phyloP scores from a whole-genome alignment of 2,329 filamentous ascomycete genomes.

The Botrytis porri region DNA sequence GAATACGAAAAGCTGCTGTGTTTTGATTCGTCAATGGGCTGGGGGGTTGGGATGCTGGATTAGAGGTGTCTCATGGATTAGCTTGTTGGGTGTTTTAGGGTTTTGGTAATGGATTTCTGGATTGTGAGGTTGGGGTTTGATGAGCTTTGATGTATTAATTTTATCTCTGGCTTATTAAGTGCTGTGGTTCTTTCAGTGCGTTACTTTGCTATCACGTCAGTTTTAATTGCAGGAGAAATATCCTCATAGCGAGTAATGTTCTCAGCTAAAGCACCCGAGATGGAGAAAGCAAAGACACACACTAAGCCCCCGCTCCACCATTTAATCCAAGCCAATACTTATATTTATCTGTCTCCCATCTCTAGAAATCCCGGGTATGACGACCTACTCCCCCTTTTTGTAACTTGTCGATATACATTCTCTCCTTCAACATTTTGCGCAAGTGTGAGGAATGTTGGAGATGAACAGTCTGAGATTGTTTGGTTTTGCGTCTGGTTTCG shows the following conservation, averaged over 20 bases:
- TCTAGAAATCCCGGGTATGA: neutral
- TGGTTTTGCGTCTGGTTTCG: neutral
- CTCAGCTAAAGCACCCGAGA: neutral
- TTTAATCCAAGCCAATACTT: neutral
- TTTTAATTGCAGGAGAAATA: neutral
- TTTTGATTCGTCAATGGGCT: slow-evolving; percentile 4
- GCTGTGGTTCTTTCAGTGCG: neutral
- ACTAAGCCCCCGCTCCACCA: neutral
- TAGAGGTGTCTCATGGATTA: neutral
- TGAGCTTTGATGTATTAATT: neutral
- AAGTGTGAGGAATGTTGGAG: neutral
- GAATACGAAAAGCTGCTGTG: neutral
- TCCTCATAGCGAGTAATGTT: neutral
- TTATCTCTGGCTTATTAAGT: too few species aligned
- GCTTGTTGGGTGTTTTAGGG: neutral
- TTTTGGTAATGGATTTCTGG: too few species aligned
- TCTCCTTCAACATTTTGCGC: neutral
- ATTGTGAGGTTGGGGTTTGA: neutral
- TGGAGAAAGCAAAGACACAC: neutral
- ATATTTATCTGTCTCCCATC: neutral
- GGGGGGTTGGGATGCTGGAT: neutral
- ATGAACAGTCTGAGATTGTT: neutral
- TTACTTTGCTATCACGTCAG: neutral
- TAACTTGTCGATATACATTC: neutral
- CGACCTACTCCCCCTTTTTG: neutral